These are phyloP conservation scores for Stephanodiscus triporus DNA, from an alignment of 108 stramenopile genomes.

Conservation along the genomic window DNA sequence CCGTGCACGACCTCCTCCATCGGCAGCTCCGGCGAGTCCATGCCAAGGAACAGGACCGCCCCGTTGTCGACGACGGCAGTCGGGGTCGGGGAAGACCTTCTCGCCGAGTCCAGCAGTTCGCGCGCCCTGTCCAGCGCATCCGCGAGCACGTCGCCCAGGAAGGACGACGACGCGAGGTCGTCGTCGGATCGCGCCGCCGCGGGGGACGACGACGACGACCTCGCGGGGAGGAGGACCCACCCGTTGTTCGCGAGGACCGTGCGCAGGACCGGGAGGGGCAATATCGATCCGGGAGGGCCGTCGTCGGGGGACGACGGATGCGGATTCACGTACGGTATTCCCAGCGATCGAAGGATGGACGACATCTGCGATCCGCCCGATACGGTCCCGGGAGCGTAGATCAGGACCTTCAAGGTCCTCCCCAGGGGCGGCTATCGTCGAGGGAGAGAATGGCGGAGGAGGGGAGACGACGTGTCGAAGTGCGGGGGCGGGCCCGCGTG, in stretches of 20 bases:
- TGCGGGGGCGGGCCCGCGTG: neutral
- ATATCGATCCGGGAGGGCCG: too few relatives aligned
- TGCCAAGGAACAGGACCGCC: constrained; percentile 79
- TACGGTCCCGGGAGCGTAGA: constrained; percentile 67
- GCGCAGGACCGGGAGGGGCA: neutral
- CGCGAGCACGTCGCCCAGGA: constrained; percentile 65
- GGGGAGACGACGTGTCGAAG: too few relatives aligned
- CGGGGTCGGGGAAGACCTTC: neutral
- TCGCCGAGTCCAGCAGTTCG: constrained; percentile 11
- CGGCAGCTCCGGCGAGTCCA: constrained; percentile 84
- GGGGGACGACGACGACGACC: constrained; percentile 34
- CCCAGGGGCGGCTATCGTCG: constrained; percentile 29
- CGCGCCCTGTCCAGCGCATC: constrained; percentile 65
- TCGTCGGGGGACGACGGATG: too few relatives aligned
- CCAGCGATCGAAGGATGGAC: constrained; percentile 41
- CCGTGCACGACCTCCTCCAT: constrained; percentile 71
- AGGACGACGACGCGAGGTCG: too few relatives aligned
- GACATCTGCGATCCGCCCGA: constrained; percentile 47
- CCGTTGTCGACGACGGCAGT: constrained; percentile 21
- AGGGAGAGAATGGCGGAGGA: neutral
- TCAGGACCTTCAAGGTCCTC: constrained; percentile 54
- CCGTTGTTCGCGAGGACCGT: constrained; percentile 8
- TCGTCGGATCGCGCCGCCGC: too few relatives aligned
- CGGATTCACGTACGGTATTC: constrained; percentile 19
- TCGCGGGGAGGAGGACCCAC: constrained; percentile 59